phyloP scores from a whole-genome alignment of 306 rosid genomes.

The Vigna angularis region DNA sequence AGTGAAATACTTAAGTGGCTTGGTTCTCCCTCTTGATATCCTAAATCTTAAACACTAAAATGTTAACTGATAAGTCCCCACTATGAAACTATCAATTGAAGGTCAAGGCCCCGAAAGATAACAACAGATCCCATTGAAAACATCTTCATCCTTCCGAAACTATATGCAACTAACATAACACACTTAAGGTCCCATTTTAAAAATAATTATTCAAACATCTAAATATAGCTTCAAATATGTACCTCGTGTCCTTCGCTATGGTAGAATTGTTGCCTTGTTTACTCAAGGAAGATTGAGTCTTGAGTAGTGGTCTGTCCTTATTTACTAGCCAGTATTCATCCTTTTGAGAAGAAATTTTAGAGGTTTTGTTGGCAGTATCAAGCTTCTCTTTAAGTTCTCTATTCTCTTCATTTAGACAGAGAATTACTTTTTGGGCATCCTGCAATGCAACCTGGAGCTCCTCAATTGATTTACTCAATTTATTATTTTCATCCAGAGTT shows the following conservation, averaged over 20 bases:
- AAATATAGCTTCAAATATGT: constrained; percentile 31
- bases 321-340: constrained; percentile 69
- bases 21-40: neutral
- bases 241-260: constrained; percentile 60
- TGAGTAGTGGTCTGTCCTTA: constrained; percentile 42
- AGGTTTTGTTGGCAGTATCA: constrained; percentile 50
- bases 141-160: constrained; percentile 8
- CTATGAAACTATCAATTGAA: constrained; percentile 20
- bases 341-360: constrained; percentile 60
- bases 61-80: constrained; percentile 19
- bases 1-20: neutral
- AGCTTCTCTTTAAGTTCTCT: constrained; percentile 63
- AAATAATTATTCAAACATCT: constrained; percentile 28
- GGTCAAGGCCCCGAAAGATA: constrained; percentile 5
- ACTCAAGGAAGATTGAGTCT: constrained; percentile 41
- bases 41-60: too few relatives aligned
- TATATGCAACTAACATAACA: constrained; percentile 18
- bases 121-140: constrained; percentile 15
- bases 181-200: constrained; percentile 13
- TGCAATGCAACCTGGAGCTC: constrained; percentile 63
- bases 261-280: constrained; percentile 43
- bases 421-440: constrained; percentile 53
- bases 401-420: constrained; percentile 63
- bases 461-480: constrained; percentile 56
- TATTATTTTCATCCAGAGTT: constrained; percentile 62